Base-by-base conservation (phyloP, 192 early-diverging fungal species). In the Coemansia sp. region DNA sequence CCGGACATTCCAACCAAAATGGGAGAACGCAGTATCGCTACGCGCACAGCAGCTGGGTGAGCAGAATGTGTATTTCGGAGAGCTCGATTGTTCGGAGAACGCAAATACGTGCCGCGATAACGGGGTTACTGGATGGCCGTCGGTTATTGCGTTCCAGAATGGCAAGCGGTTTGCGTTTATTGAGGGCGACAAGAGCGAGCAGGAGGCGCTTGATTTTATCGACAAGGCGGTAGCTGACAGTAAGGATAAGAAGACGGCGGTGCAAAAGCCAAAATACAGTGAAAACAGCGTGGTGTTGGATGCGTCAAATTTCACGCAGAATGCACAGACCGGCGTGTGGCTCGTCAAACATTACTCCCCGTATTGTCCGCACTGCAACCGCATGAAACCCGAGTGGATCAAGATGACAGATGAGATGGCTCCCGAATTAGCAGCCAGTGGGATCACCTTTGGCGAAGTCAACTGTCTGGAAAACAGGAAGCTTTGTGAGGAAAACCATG, bases 311-410 rank as follows among this genome's bases (percentile, higher is more conserved):
- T 89, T 85, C 51, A 80, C 83, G n/a, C 41, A 73, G 61, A 52
- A 80, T 41, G 82, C 85, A 42, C 69, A 83, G n/a, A 68, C 81
- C 16, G 87, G 85, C 3, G 83, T 88, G 3, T 96, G 94, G 94
- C 88, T 96, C 57, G 76, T 96, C 39, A 88, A 93, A 77, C 93
- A 93, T 76, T 93, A 92, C 83, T 92, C 94, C 21, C 95, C 95
- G 10, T 89, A 87, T 85, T 95, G 93, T 68, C 79, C 83, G 26
- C 94, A 96, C 72, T 98, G 95, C 84, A 84, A 89, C 69, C 71
- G 71, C 3, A 87, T 98, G 76, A 90, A 88, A 5, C 95, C 95
- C 0, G 84, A 85, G 15, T 97, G 92, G 87, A 80, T 85, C 8
- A 73, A 88, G 41, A 61, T 97, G 73, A 91, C 90, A 7, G 72